phyloP scores from a whole-genome alignment of 2,329 filamentous ascomycete genomes.

The Aspergillus nomiae region DNA sequence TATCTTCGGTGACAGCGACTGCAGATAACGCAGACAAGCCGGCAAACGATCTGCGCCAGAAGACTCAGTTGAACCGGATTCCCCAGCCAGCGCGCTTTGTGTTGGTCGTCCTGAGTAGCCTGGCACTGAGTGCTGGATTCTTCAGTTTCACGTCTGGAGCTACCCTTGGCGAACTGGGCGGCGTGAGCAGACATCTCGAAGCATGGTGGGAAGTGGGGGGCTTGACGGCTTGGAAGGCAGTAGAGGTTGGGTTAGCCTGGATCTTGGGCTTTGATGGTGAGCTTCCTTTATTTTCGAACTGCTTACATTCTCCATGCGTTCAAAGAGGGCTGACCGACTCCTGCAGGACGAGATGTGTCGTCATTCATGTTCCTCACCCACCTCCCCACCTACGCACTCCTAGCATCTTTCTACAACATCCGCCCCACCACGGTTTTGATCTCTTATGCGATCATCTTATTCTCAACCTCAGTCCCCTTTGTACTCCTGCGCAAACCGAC shows the following conservation, averaged over 20 bases:
- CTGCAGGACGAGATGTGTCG: conserved; percentile 64
- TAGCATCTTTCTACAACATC: conserved; percentile 76
- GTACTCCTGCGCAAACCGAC: conserved; percentile 70
- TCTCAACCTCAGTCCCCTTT: conserved; percentile 73
- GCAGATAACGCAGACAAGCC: conserved; percentile 10
- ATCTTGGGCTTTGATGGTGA: conserved; percentile 67
- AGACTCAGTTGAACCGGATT: conserved; percentile 27
- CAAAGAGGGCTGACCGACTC: not conserved
- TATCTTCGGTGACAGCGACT: conserved; percentile 15
- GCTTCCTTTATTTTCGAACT: conserved; percentile 8
- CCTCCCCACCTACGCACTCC: conserved; percentile 73
- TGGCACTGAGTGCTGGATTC: conserved; percentile 65
- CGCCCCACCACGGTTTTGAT: conserved; percentile 61
- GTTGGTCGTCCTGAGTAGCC: conserved; percentile 52
- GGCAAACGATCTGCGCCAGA: conserved; percentile 12
- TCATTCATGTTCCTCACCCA: conserved; percentile 70
- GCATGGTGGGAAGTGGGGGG: conserved; percentile 63
- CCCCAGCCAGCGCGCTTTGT: conserved; percentile 46
- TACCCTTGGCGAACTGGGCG: conserved; percentile 66
- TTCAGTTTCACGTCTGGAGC: conserved; percentile 64
- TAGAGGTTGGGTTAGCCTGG: conserved; percentile 74
- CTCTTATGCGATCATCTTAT: conserved; percentile 67
- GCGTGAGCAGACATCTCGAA: conserved; percentile 65
- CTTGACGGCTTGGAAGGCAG: conserved; percentile 58
- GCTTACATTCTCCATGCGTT: not conserved